These are phyloP conservation scores for Puccinia hordei DNA, from an alignment of 1,284 basidiomycete species.

Conservation along the genomic window DNA sequence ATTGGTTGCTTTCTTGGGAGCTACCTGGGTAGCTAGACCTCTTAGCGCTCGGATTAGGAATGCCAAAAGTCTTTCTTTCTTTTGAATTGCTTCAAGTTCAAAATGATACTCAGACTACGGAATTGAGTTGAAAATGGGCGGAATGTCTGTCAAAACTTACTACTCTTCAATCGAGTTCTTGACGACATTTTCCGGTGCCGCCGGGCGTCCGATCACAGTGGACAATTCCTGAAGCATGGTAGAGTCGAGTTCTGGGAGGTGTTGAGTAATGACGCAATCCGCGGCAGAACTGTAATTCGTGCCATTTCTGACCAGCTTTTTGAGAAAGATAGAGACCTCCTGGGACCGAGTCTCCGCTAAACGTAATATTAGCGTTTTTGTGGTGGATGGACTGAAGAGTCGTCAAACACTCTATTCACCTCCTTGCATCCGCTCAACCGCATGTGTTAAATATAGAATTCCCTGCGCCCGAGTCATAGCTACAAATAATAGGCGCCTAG, in stretches of 20 bases:
- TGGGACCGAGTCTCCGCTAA: conserved; percentile 32
- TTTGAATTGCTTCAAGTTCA: neutral
- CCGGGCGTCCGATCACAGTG: conserved; percentile 25
- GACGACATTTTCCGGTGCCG: conserved; percentile 8
- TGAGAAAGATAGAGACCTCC: conserved; percentile 29
- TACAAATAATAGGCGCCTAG: conserved; percentile 78
- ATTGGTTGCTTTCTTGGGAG: conserved; percentile 2
- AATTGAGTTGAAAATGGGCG: neutral
- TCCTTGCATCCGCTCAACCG: conserved; percentile 54
- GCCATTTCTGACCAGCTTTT: neutral
- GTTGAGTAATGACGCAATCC: neutral
- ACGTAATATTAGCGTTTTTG: neutral
- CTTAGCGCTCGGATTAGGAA: neutral
- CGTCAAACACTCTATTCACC: conserved; percentile 50
- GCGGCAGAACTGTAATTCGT: neutral
- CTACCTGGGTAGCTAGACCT: neutral
- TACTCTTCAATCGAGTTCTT: conserved; percentile 23
- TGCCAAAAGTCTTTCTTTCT: conserved; percentile 13
- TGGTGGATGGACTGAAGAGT: neutral
- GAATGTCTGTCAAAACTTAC: neutral
- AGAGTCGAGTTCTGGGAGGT: conserved; percentile 7
- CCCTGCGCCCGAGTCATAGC: conserved; percentile 84
- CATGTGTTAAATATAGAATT: conserved; percentile 69
- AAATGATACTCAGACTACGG: neutral
- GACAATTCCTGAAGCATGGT: conserved; percentile 31